Evolutionary conservation across 1,284 basidiomycete species (phyloP).

Genomic region (Salmacisia buchloeana): DNA sequence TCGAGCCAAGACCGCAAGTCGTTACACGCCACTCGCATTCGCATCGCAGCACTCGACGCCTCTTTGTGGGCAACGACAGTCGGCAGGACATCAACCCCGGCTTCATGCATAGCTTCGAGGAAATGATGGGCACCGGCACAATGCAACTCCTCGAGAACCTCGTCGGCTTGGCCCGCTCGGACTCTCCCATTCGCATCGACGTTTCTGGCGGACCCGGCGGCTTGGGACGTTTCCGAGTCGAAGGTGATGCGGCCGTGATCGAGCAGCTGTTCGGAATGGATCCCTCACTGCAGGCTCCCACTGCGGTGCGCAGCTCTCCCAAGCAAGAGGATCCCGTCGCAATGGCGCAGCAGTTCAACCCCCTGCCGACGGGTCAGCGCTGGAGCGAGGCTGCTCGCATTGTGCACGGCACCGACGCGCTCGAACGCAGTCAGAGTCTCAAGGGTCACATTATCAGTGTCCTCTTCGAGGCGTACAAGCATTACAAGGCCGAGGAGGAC

Average conservation of each 20-base stretch:
- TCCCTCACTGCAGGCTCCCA: conserved; percentile 9
- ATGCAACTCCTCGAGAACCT: conserved; percentile 78
- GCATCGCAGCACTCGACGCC: conserved; percentile 10
- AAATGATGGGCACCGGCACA: conserved; percentile 73
- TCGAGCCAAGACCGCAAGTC: background rate
- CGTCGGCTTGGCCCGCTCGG: conserved; percentile 41
- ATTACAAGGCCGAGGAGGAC: conserved; percentile 47
- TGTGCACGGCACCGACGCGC: conserved; percentile 61
- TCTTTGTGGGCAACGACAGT: background rate
- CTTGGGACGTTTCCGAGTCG: conserved; percentile 28
- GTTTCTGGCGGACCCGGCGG: conserved; percentile 28
- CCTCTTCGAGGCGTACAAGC: conserved; percentile 64
- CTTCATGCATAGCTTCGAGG: conserved; percentile 68
- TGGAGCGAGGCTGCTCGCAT: conserved; percentile 86
- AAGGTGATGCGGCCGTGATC: conserved; percentile 17
- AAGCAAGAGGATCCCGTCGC: conserved; percentile 35
- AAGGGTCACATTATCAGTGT: conserved; percentile 69
- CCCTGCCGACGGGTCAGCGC: conserved; percentile 74
- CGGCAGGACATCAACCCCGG: conserved; percentile 9
- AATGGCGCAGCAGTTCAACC: conserved; percentile 54
- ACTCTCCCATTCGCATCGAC: conserved; percentile 38
- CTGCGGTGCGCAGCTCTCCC: conserved; percentile 3
- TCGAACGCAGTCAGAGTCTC: conserved; percentile 65
- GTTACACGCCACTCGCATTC: background rate
- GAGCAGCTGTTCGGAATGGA: background rate